These are phyloP conservation scores for Plasmodium vivax DNA, from an alignment of 169 alveolate genomes.

Conservation along the genomic window DNA sequence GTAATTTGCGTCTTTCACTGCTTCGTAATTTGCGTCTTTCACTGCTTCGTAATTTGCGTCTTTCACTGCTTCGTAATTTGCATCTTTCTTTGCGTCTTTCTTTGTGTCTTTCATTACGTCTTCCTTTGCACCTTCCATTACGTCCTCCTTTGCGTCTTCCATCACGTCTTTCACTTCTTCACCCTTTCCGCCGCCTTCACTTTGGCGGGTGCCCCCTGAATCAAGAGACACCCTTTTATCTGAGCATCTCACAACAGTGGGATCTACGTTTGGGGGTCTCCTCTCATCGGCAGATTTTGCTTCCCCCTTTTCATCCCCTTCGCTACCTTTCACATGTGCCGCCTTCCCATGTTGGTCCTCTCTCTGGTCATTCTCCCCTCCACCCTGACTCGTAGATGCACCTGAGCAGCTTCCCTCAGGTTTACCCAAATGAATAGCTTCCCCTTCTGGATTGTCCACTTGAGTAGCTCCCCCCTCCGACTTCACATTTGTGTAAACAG, in stretches of 20 bases:
- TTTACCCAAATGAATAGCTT: not conserved
- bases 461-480: not conserved
- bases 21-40: not conserved
- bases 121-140: not conserved
- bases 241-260: not conserved
- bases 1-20: not conserved
- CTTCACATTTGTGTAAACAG: not conserved
- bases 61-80: not conserved
- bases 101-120: not conserved
- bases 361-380: not conserved
- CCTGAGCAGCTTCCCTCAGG: not conserved
- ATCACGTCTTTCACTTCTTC: not conserved
- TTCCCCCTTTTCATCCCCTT: not conserved
- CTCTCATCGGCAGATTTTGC: not conserved
- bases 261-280: not conserved
- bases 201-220: not conserved
- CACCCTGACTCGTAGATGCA: not conserved
- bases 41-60: not conserved
- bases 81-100: not conserved
- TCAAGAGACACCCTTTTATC: not conserved
- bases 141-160: not conserved
- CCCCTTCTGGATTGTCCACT: not conserved
- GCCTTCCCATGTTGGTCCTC: not conserved
- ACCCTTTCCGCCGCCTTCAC: not conserved
- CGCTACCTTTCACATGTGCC: not conserved